Percentiles rank a stretch among this genome's conserved stretches.
These are phyloP conservation scores for Diophrys sp. DNA, from an alignment of 73 alveolate genomes.

Conservation along the genomic window DNA sequence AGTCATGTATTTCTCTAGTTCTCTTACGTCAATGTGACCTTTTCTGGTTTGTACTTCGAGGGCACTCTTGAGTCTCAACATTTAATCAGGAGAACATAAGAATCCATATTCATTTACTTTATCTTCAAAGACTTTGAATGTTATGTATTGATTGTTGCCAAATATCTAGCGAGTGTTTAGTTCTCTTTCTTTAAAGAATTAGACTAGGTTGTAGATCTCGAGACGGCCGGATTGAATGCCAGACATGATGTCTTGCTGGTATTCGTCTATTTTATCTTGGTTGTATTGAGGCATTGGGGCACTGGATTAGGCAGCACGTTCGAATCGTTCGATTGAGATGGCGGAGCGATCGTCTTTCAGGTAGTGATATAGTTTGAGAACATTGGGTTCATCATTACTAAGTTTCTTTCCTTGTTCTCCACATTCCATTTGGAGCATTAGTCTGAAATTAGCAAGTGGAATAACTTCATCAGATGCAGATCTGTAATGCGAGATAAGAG, in stretches of 20 bases:
- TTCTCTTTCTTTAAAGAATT: neutral
- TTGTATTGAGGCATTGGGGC: neutral
- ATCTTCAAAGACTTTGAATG: neutral
- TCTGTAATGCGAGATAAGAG: neutral
- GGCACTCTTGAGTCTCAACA: neutral
- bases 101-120: neutral
- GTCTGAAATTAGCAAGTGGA: neutral
- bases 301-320: neutral
- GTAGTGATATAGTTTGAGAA: neutral
- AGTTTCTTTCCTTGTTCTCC: neutral
- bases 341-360: slow-evolving; percentile 5
- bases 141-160: neutral
- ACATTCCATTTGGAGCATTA: neutral
- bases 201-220: neutral
- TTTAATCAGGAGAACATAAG: neutral
- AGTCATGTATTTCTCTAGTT: neutral
- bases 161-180: neutral
- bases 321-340: neutral
- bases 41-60: neutral
- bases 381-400: neutral
- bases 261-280: neutral
- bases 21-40: neutral
- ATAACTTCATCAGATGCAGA: neutral
- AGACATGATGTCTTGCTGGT: neutral
- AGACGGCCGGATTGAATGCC: neutral